These are phyloP conservation scores for Coriaria nepalensis DNA, from an alignment of 306 rosid species.

Conservation along the genomic window DNA sequence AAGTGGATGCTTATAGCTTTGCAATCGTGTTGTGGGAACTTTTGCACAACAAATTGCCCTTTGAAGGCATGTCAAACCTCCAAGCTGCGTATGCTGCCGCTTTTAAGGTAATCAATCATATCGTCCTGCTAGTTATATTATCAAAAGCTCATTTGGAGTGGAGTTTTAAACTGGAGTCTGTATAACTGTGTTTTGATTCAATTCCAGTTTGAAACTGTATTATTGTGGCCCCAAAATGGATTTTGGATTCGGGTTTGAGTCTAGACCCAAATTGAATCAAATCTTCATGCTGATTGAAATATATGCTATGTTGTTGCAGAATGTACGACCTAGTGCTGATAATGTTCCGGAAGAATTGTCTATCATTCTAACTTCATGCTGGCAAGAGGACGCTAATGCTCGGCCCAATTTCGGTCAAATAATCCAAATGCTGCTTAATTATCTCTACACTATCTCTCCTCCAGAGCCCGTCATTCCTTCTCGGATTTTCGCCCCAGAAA, in stretches of 20 bases:
- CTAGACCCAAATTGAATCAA: too few species aligned
- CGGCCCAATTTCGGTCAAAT: conserved; percentile 79
- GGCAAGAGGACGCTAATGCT: conserved; percentile 90
- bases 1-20: conserved; percentile 89
- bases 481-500: conserved; percentile 62
- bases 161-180: too few species aligned
- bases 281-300: background rate
- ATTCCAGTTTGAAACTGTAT: too few species aligned
- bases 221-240: too few species aligned
- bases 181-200: too few species aligned
- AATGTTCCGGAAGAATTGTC: conserved; percentile 71
- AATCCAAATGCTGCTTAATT: conserved; percentile 69
- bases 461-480: conserved; percentile 49
- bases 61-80: conserved; percentile 98
- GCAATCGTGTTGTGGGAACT: conserved; percentile 97
- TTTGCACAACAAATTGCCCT: conserved; percentile 81
- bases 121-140: too few species aligned
- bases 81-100: conserved; percentile 98
- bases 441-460: conserved; percentile 63
- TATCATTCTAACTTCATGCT: conserved; percentile 60
- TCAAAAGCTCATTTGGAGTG: too few species aligned
- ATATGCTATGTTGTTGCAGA: conserved; percentile 29
- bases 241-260: too few species aligned
- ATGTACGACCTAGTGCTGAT: conserved; percentile 86
- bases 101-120: conserved; percentile 41